Evolutionary conservation across 2,329 filamentous ascomycete species (phyloP).

Genomic region (Clarireedia paspali): DNA sequence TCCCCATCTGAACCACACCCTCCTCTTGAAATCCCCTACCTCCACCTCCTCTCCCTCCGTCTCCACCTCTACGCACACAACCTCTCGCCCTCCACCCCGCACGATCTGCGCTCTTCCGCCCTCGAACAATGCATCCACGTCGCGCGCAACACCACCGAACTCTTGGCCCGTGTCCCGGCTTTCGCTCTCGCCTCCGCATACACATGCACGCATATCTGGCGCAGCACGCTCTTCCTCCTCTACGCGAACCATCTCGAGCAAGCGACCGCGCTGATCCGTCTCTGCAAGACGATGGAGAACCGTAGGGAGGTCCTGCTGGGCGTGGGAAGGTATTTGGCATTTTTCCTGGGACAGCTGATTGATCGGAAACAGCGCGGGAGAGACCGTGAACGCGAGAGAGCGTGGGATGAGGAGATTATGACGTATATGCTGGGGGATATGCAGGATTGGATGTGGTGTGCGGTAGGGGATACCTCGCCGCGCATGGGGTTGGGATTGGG

Average conservation of each 20-base stretch:
- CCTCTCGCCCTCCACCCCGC: conserved; percentile 62
- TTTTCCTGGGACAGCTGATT: conserved; percentile 66
- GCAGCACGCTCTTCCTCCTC: conserved; percentile 73
- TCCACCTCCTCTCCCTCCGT: conserved; percentile 75
- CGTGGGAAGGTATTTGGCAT: conserved; percentile 74
- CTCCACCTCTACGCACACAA: conserved; percentile 86
- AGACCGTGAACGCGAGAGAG: conserved; percentile 32
- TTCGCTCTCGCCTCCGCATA: conserved; percentile 50
- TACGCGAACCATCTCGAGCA: conserved; percentile 65
- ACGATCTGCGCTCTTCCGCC: conserved; percentile 59
- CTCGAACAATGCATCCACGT: conserved; percentile 69
- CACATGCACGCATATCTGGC: conserved; percentile 78
- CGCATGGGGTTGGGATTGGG: conserved; percentile 34
- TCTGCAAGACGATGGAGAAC: conserved; percentile 63
- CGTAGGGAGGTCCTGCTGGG: conserved; percentile 64
- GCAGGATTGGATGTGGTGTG: conserved; percentile 74
- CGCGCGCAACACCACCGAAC: conserved; percentile 69
- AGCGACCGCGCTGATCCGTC: conserved; percentile 65
- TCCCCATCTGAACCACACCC: conserved; percentile 61
- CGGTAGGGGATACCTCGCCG: conserved; percentile 49
- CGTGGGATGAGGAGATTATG: conserved; percentile 73
- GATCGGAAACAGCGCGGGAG: conserved; percentile 36
- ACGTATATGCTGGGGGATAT: conserved; percentile 81
- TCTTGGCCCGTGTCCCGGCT: conserved; percentile 59
- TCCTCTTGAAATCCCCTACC: conserved; percentile 65